Evolutionary conservation across 2,329 filamentous ascomycete species (phyloP), one percentile per base, ranked within the genome.

Genomic region (Monascus ruber): DNA sequence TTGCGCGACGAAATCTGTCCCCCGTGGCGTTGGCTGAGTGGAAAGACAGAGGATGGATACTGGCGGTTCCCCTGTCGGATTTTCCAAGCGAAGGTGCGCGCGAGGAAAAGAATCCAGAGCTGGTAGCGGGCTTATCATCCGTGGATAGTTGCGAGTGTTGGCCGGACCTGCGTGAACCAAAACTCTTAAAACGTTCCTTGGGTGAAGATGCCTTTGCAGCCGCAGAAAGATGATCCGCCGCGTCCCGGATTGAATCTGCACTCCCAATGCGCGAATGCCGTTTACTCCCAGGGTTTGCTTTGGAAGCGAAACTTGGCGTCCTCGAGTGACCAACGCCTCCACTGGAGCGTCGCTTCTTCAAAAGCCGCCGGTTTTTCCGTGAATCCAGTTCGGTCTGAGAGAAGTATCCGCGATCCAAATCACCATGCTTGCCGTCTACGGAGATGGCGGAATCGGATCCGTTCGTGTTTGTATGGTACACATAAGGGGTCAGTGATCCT

Each of bases 361-460:
- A 68, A 35, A 91, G 71, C 55, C 86, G 93, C 34, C 84, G 76
- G 37, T 58, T 63, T 51, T 76, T 79, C 42, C 82, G 77, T 33
- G 76, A 76, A 46, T 95, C 87, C 7, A 79, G 70, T 53, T 96
- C 89, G 10, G 83, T 83, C 3, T 88, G 86, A 5, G 89, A 95
- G 56, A 95, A 94, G 60, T 96, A 96, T 24, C 88, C 89, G 29
- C 86, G 77, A 53, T 96, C 91, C 10, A 85, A 61, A 44, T 93
- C 84, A 40, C 64, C 62, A 34, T 63, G 54, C 44, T 56, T 44
- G 42, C 54, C 49, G 38, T 61, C 50, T 8, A 53, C 52, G 29
- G 52, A 50, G 27, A 55, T 52, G 25, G 49, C 49, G 25, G 59
- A 55, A 41, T 63, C 55, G 17, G 55, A 51, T 36, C 54, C 55